Base-by-base conservation (phyloP, 225 moss, liverwort and hornwort genomes). In the Polytrichum formosum region DNA sequence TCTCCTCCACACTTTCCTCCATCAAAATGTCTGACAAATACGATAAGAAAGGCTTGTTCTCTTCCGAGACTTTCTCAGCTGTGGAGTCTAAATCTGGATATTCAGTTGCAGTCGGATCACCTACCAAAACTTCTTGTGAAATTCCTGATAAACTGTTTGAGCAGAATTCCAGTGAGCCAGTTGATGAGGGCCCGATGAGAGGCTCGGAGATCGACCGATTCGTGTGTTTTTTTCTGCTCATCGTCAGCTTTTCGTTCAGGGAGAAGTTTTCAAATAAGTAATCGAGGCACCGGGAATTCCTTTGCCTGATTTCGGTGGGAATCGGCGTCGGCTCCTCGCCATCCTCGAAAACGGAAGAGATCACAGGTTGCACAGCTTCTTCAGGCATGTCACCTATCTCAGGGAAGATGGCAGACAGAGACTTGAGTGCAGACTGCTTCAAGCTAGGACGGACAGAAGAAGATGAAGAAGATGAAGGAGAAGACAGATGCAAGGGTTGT, bases 341-440 rank as follows among this genome's bases (percentile, higher is more conserved):
- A 7, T 70, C 69, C 56, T 70, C 55, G 5, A 70, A 59, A 9
- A 70, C 59, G 10, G 69, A 70, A 56, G 30, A 70, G 69, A 70
- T 70, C 30, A 70, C 26, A 1, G 69, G 69, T 21, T 70, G 28
- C 6, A 21, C 26, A 3, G 22, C 20, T 20, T 70, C 69, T 58
- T 70, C 56, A 9, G 69, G 69, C 28, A 31, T 70, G 29, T 55
- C 35, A 2, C 18, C 30, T 9, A 70, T 29, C 30, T 70, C 69
- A 0, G 69, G 69, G 22, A 70, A 70, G 35, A 70, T 70, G 31
- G 69, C 56, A 20, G 69, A 70, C 4, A 70, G 59, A 25, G 56
- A 70, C 56, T 30, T 70, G 28, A 56, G 69, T n/a, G 69, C 69
- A 20, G 69, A 70, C 56, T 56, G 69, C 58, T 70, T 58, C 20